A percentile compares a stretch with the other conserved stretches of the same genome.
These are phyloP conservation scores for Phytophthora pini DNA, from an alignment of 352 stramenopile species.

Conservation along the genomic window DNA sequence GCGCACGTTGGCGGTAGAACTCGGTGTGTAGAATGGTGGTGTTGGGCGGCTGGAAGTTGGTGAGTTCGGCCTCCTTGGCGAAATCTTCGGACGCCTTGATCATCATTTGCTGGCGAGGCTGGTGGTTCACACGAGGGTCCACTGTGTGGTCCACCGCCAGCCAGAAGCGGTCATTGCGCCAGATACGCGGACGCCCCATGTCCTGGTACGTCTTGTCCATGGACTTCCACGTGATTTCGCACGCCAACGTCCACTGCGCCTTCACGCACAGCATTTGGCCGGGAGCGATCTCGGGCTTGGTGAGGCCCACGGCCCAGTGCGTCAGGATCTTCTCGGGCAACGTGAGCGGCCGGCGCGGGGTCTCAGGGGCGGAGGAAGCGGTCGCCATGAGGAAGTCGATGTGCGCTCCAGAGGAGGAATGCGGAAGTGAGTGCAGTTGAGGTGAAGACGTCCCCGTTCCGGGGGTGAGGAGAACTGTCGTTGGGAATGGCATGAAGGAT, in stretches of 20 bases:
- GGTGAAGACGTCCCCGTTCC: conserved; percentile 16
- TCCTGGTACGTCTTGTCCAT: conserved; percentile 92
- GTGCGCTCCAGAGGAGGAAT: conserved; percentile 15
- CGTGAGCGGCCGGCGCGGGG: conserved; percentile 64
- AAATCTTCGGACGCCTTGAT: conserved; percentile 88
- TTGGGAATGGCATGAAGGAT: conserved; percentile 11
- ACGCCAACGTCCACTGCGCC: conserved; percentile 83
- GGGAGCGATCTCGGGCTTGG: conserved; percentile 63
- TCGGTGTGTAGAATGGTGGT: conserved; percentile 89
- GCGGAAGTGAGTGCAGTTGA: conserved; percentile 22
- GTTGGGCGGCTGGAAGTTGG: conserved; percentile 87
- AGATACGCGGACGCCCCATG: conserved; percentile 85
- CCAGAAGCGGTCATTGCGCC: conserved; percentile 89
- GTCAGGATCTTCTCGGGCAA: conserved; percentile 87
- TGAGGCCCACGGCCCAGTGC: conserved; percentile 77
- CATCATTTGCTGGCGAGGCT: conserved; percentile 86
- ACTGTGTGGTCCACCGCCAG: conserved; percentile 87
- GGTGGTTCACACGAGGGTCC: conserved; percentile 85
- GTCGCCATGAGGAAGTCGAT: conserved; percentile 18
- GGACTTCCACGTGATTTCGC: conserved; percentile 90
- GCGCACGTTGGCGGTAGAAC: conserved; percentile 86
- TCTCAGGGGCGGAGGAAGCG: conserved; percentile 3
- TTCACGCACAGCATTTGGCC: conserved; percentile 89
- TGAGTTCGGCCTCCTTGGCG: conserved; percentile 77
- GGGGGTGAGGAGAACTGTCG: conserved; percentile 17